Evolutionary conservation across 768 basidiomycete genomes (phyloP).

Genomic region (Terana coerulea): DNA sequence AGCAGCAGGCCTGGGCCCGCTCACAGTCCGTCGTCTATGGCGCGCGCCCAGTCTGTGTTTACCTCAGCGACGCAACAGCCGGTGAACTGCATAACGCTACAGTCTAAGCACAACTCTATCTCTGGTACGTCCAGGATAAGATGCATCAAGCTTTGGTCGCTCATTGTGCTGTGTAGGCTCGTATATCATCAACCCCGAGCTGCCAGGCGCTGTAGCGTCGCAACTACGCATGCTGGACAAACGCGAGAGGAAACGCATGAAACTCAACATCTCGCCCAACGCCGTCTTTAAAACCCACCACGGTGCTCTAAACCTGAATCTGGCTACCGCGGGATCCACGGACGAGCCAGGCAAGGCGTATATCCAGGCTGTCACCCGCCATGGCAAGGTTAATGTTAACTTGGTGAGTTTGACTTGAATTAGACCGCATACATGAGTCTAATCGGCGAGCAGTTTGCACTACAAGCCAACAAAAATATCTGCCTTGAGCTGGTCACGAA

Average conservation of each 20-base stretch:
- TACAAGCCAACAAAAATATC: slow-evolving; percentile 14
- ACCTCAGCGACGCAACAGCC: slow-evolving; percentile 20
- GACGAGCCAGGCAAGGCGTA: slow-evolving; percentile 7
- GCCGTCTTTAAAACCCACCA: slow-evolving; percentile 23
- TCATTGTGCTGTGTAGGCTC: background rate
- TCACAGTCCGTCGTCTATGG: background rate
- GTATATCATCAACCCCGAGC: slow-evolving; percentile 13
- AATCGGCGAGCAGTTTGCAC: slow-evolving; percentile 6
- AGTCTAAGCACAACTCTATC: slow-evolving; percentile 22
- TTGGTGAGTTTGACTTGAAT: slow-evolving; percentile 15
- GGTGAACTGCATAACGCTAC: slow-evolving; percentile 23
- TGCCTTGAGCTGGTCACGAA: slow-evolving; percentile 12
- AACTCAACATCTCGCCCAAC: slow-evolving; percentile 16
- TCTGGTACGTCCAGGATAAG: slow-evolving; percentile 12
- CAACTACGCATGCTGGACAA: background rate
- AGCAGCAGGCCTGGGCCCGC: background rate
- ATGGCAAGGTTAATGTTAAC: slow-evolving; percentile 21
- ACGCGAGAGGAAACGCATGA: slow-evolving; percentile 5
- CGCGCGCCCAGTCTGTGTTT: slow-evolving; percentile 15
- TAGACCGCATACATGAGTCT: background rate
- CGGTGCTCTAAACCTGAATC: slow-evolving; percentile 20
- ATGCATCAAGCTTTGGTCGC: background rate
- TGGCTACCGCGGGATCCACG: slow-evolving; percentile 17
- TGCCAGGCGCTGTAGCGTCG: slow-evolving; percentile 1
- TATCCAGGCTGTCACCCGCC: slow-evolving; percentile 15